Evolutionary conservation across 352 stramenopile species (phyloP).

Genomic region (Globisporangium paroecandrum): DNA sequence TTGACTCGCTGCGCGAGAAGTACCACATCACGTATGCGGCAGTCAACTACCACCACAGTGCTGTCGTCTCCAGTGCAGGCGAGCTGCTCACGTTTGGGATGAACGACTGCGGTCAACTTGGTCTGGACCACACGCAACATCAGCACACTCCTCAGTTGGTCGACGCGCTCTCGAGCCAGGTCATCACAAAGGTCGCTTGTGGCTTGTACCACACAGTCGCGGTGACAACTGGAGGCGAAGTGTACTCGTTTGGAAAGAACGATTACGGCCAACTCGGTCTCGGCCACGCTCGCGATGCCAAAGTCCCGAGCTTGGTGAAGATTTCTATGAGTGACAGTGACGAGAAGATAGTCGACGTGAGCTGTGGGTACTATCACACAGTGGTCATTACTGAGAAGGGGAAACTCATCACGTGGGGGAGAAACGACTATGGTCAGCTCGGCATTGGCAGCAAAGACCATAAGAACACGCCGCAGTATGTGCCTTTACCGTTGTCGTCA

Average conservation of each 20-base stretch:
- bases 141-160: conserved; percentile 84
- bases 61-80: conserved; percentile 67
- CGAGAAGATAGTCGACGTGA: conserved; percentile 74
- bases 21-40: conserved; percentile 70
- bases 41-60: conserved; percentile 87
- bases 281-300: conserved; percentile 71
- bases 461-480: conserved; percentile 76
- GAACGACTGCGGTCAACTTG: conserved; percentile 86
- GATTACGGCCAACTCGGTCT: conserved; percentile 86
- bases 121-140: conserved; percentile 79
- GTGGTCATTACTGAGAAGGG: conserved; percentile 76
- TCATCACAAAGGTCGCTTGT: conserved; percentile 67
- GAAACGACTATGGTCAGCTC: conserved; percentile 86
- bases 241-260: conserved; percentile 86
- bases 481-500: conserved; percentile 73
- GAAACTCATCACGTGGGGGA: conserved; percentile 81
- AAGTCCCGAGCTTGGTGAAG: conserved; percentile 69
- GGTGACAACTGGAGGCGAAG: conserved; percentile 59
- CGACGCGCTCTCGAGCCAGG: conserved; percentile 62
- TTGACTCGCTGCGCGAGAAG: conserved; percentile 83
- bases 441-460: conserved; percentile 88
- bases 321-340: conserved; percentile 60
- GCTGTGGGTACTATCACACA: conserved; percentile 86
- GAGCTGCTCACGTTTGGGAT: conserved; percentile 86
- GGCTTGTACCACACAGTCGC: conserved; percentile 80